Evolutionary conservation across 306 rosid species (phyloP), one percentile per base, ranked within the genome.

Genomic region (Quercus parvula): DNA sequence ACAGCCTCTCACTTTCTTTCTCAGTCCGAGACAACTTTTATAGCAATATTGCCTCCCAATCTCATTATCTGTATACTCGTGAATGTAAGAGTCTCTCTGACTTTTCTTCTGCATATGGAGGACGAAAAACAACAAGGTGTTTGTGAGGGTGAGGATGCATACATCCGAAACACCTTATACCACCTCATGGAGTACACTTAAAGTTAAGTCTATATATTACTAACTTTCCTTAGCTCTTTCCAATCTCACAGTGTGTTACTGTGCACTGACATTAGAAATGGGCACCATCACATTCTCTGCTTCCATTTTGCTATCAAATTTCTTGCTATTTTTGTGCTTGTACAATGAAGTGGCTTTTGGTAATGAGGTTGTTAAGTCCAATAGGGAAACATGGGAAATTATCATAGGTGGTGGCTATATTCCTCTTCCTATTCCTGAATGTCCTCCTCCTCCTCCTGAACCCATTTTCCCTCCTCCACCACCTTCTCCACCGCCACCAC

Each of bases 371-470:
- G 77, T 82, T 57, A 11, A 28, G 38, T 76, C 89, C 1, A 80
- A 46, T 18, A 78, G 90, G 6, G 88, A 86, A 30, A 28, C 88
- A 19, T 77, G 80, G 0, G 83, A 82, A 82, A 88, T 88, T 24
- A 82, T 84, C 82, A 77, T 82, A 0, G 85, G 88, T 3, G 82
- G 77, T 0, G 31, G 27, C 57, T 35, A 41, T 68, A 14, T 70
- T 59, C 88, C 89, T 25, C 4, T 83, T 9, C 89, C 91, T 3
- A 51, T 81, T 6, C 90, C 11, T 38, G 11, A 64, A n/a, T 4
- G 63, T 2, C 41, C 58, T n/a, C 27, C 63, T 6, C 68, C 85
- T 2, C 82, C 85, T 1, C 84, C 84, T 5, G 70, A 63, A 63
- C 73, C 85, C 2, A 66, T 71, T 4, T 20, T 52, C 44, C 74